Conservation (phyloP, 148 eudicot genomes). For the Vaccinium darrowii region DNA sequence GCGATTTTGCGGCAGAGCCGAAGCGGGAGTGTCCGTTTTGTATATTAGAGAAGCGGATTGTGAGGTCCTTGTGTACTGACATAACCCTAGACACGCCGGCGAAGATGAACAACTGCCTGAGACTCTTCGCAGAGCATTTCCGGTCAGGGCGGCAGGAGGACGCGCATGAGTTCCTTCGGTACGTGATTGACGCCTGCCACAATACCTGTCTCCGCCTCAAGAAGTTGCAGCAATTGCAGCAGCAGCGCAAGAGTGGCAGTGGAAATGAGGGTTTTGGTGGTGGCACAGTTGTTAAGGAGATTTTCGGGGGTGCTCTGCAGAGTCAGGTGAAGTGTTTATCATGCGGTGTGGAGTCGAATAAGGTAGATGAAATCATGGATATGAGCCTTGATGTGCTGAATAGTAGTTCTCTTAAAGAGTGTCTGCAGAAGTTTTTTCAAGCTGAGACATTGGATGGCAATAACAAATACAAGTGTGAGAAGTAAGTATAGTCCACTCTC, state of each 20-base stretch:
- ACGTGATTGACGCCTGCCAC: conserved; percentile 93
- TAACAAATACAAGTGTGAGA: conserved; percentile 95
- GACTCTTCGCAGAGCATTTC: conserved; percentile 73
- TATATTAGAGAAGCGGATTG: conserved; percentile 81
- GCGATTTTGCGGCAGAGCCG: conserved; percentile 56
- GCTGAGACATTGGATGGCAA: conserved; percentile 88
- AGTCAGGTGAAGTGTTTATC: conserved; percentile 95
- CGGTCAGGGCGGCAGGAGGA: conserved; percentile 86
- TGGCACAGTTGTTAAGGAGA: conserved; percentile 70
- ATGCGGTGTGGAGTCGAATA: conserved; percentile 88
- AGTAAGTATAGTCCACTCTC: conserved; percentile 39
- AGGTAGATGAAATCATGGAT: conserved; percentile 98
- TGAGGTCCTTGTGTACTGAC: conserved; percentile 64
- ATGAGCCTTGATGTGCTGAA: conserved; percentile 79
- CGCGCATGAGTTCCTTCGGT: conserved; percentile 95
- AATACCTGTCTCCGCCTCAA: conserved; percentile 79
- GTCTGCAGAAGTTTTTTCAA: conserved; percentile 86
- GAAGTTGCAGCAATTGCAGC: conserved; percentile 66
- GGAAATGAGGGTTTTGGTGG: conserved; percentile 39
- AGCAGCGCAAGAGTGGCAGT: conserved; percentile 36
- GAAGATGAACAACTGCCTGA: conserved; percentile 63
- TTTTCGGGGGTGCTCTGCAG: conserved; percentile 93
- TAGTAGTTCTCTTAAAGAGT: conserved; percentile 67
- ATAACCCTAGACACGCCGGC: conserved; percentile 62
- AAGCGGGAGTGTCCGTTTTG: conserved; percentile 91